Conservation (phyloP, 257 asterid genomes). For the Sherardia arvensis region DNA sequence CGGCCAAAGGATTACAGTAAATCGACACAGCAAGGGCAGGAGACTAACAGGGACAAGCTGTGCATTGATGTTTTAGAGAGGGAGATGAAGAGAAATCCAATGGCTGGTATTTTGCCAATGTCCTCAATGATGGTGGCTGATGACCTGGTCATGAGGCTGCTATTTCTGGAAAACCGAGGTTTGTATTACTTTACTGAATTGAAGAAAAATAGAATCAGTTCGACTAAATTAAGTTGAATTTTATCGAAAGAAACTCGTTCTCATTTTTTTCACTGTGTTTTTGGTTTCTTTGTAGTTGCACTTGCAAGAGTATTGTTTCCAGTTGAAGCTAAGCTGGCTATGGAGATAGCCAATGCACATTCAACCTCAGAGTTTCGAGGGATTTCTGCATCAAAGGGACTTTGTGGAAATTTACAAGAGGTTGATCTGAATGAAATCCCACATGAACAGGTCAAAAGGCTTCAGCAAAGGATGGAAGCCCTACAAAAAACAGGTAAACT, state of each 20-base stretch:
- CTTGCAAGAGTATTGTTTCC: constrained; percentile 82
- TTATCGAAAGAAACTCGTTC: too few relatives aligned
- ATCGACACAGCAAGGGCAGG: constrained; percentile 48
- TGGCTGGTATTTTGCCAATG: constrained; percentile 37
- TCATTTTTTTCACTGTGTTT: not conserved
- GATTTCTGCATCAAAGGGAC: constrained; percentile 45
- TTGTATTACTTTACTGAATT: too few relatives aligned
- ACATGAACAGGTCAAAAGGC: constrained; percentile 66
- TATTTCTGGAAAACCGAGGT: constrained; percentile 85
- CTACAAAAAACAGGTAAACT: constrained; percentile 70
- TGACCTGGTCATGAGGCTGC: constrained; percentile 74
- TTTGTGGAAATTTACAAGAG: constrained; percentile 37
- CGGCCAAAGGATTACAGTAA: constrained; percentile 65
- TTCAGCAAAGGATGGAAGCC: constrained; percentile 52
- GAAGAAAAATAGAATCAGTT: too few relatives aligned
- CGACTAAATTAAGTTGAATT: too few relatives aligned
- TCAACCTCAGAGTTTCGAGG: constrained; percentile 63
- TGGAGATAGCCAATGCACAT: constrained; percentile 73
- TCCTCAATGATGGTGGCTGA: constrained; percentile 56
- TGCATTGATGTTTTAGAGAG: constrained; percentile 73
- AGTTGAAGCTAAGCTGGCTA: constrained; percentile 67
- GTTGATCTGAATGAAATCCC: constrained; percentile 68
- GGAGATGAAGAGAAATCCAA: constrained; percentile 59
- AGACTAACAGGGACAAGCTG: constrained; percentile 50
- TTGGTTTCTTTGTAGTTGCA: constrained; percentile 46